Percentiles rank a stretch among this genome's conserved stretches.
phyloP scores from a whole-genome alignment of 805 yeast genomes.

The Candida maltosa region DNA sequence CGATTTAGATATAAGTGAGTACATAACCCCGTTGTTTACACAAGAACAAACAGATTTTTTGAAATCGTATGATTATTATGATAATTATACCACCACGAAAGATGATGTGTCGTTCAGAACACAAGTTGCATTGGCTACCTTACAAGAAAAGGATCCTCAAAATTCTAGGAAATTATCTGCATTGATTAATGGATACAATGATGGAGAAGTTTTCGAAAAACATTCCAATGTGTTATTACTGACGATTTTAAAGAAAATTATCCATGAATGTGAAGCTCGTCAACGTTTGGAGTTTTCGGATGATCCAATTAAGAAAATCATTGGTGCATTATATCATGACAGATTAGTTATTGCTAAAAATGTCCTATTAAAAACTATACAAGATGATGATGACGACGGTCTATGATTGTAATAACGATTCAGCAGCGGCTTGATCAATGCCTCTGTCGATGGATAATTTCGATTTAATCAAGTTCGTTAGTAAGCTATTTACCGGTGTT shows the following conservation, averaged over 20 bases:
- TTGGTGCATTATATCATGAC: slow-evolving; percentile 24
- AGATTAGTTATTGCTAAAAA: slow-evolving; percentile 21
- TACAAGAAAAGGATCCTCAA: slow-evolving; percentile 33
- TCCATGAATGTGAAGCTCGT: slow-evolving; percentile 18
- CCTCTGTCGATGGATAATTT: slow-evolving; percentile 29
- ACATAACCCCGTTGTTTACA: slow-evolving; percentile 33
- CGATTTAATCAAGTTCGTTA: slow-evolving; percentile 43
- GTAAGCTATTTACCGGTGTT: slow-evolving; percentile 47
- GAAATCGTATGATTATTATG: slow-evolving; percentile 54
- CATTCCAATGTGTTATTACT: slow-evolving; percentile 25
- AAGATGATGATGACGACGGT: background rate
- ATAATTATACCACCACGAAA: slow-evolving; percentile 64
- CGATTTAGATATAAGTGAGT: slow-evolving; percentile 57
- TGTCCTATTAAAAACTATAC: slow-evolving; percentile 3
- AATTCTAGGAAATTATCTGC: slow-evolving; percentile 32
- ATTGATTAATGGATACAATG: slow-evolving; percentile 45
- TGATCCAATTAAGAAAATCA: slow-evolving; percentile 14
- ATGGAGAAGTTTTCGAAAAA: slow-evolving; percentile 38
- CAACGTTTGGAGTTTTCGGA: slow-evolving; percentile 14
- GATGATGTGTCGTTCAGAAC: slow-evolving; percentile 65
- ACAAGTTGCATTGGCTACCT: slow-evolving; percentile 66
- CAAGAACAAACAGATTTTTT: slow-evolving; percentile 44
- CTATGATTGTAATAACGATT: slow-evolving; percentile 4
- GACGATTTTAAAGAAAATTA: slow-evolving; percentile 28
- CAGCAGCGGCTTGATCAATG: slow-evolving; percentile 15